These are phyloP conservation scores for Monosporascus sp. DNA, from an alignment of 2,329 filamentous ascomycete genomes.

Conservation along the genomic window DNA sequence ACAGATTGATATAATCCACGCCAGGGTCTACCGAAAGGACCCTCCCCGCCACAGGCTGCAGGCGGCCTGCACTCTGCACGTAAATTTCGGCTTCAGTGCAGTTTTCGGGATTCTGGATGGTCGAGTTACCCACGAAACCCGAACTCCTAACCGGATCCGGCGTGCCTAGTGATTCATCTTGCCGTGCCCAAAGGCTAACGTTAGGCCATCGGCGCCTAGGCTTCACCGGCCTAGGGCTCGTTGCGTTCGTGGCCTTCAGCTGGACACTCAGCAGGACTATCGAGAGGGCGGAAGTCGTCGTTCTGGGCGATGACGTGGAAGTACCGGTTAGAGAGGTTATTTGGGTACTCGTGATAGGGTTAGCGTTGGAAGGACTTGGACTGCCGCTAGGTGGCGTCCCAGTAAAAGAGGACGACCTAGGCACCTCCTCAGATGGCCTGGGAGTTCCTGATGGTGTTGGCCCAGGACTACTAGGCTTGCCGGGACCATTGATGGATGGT, in stretches of 20 bases:
- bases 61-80: conserved; percentile 3
- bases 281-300: background rate
- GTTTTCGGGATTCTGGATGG: conserved; percentile 1
- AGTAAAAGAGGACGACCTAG: background rate
- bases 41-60: conserved; percentile 2
- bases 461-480: background rate
- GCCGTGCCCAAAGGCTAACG: background rate
- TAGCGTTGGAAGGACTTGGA: background rate
- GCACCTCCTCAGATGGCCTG: background rate
- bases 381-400: background rate
- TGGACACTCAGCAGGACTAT: conserved; percentile 2
- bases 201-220: background rate
- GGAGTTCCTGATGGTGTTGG: background rate
- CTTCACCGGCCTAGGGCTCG: background rate
- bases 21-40: conserved; percentile 10
- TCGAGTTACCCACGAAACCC: conserved; percentile 9
- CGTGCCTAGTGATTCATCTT: background rate
- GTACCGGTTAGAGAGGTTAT: background rate
- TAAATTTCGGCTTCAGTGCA: conserved; percentile 12
- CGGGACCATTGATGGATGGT: too few relatives aligned
- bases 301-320: background rate
- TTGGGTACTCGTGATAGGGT: background rate
- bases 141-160: background rate
- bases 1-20: conserved; percentile 9
- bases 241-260: background rate